Evolutionary conservation across 345 rosid genomes (phyloP), one percentile per base, ranked within the genome.

Genomic region (Sapria himalayana): DNA sequence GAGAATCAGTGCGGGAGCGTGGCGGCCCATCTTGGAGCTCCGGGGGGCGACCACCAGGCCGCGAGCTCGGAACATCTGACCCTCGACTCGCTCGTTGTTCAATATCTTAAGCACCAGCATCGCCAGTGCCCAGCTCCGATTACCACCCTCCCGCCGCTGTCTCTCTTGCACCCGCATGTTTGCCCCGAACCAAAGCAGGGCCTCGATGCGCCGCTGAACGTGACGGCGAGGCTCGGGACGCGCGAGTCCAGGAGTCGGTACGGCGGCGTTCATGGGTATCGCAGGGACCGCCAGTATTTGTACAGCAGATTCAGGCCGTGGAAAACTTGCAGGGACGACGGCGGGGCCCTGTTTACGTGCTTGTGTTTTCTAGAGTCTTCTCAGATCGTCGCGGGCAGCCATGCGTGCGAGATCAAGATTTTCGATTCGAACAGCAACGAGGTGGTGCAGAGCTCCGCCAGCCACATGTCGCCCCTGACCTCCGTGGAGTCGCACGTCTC

Each of bases 121-220:
- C 82, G 98, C 37, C 98, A 89, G 56, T 89, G 98, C 58, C 91
- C 77, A 43, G 98, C 98, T 54, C 98, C 98, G 31, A 74, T 89
- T 52, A 82, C 98, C 5, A 89, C 98, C 51, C 84, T 89, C 39
- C 98, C 98, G 9, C 95, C 98, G 15, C 76, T 89, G 53, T 82
- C 94, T 48, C 85, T 89, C 33, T 48, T 89, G 39, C 93, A 89
- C 34, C 93, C 82, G 15, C 98, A 89, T 66, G 71, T 79, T 51
- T 89, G 98, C 60, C 95, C 98, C 22, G 94, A 82, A 48, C 98
- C 95, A 22, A 89, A 74, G 56, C 63, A 93, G 56, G 63, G 80
- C 57, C 73, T 79, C 48, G 98, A 89, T 62, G 78, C 93, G 14
- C 98, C 94, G 51, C 57, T 62, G 33, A 89, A 82, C 60, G 76